These are phyloP conservation scores for Phanerodontia chrysosporium DNA, from an alignment of 768 basidiomycete species.

Conservation along the genomic window DNA sequence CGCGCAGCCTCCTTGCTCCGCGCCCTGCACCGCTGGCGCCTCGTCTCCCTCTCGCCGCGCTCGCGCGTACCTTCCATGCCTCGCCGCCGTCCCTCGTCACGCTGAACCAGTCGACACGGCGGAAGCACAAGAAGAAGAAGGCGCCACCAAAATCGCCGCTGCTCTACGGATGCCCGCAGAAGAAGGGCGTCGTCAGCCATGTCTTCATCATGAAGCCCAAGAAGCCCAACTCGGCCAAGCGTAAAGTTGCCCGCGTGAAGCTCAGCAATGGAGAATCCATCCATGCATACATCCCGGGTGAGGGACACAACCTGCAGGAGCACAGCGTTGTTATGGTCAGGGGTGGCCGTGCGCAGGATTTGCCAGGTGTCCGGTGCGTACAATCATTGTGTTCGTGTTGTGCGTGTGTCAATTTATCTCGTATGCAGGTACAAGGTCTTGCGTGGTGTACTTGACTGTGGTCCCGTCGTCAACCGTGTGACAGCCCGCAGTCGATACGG, in stretches of 20 bases:
- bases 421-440: constrained; percentile 87
- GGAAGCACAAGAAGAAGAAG: constrained; percentile 52
- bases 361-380: constrained; percentile 88
- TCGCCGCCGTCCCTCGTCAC: constrained; percentile 59
- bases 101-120: constrained; percentile 83
- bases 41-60: constrained; percentile 9
- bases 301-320: constrained; percentile 97
- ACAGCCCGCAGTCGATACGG: constrained; percentile 89
- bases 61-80: constrained; percentile 56
- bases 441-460: constrained; percentile 87
- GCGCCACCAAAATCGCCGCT: constrained; percentile 69
- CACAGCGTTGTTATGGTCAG: constrained; percentile 94
- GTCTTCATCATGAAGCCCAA: constrained; percentile 83
- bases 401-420: background rate
- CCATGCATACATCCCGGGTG: constrained; percentile 94
- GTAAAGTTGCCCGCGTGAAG: constrained; percentile 94
- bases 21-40: background rate
- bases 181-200: constrained; percentile 87
- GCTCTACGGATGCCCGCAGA: constrained; percentile 74
- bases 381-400: background rate
- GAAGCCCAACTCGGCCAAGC: constrained; percentile 98
- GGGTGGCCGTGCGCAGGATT: constrained; percentile 94
- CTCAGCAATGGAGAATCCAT: constrained; percentile 83
- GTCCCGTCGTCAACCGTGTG: constrained; percentile 80
- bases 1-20: constrained; percentile 11